These are phyloP conservation scores for Cordyceps tenuipes DNA, from an alignment of 2,329 filamentous ascomycete species.

Conservation along the genomic window DNA sequence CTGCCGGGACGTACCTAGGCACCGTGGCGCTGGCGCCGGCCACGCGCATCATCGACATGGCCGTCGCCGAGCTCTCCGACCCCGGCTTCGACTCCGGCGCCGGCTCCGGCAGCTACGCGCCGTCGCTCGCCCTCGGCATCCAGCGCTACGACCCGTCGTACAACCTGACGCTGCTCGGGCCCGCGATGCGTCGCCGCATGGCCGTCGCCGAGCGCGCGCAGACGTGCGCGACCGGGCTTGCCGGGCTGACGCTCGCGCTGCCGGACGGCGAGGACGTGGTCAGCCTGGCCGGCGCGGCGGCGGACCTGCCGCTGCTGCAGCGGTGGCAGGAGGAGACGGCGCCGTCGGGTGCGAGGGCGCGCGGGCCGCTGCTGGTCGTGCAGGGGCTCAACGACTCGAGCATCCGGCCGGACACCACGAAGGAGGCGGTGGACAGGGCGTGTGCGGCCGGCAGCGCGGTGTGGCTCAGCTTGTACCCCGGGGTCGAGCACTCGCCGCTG, in stretches of 20 bases:
- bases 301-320: background rate
- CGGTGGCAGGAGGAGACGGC: constrained; percentile 12
- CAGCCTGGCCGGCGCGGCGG: background rate
- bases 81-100: background rate
- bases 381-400: constrained; percentile 10
- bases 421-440: background rate
- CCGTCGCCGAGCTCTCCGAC: background rate
- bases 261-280: background rate
- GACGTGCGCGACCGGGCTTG: background rate
- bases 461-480: constrained; percentile 7
- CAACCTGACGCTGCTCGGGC: background rate
- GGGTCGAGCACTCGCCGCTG: background rate
- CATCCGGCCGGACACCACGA: constrained; percentile 2
- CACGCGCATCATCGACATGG: constrained; percentile 11
- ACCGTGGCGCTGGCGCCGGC: constrained; percentile 15
- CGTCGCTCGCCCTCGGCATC: constrained; percentile 6
- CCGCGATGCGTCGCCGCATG: background rate
- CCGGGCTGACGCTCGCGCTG: background rate
- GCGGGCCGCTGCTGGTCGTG: constrained; percentile 1
- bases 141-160: constrained; percentile 2
- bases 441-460: constrained; percentile 3
- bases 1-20: constrained; percentile 12
- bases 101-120: constrained; percentile 6
- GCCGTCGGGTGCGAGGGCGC: background rate
- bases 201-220: background rate